Base-by-base conservation (phyloP, 345 rosid species). In the Hibiscus trionum region DNA sequence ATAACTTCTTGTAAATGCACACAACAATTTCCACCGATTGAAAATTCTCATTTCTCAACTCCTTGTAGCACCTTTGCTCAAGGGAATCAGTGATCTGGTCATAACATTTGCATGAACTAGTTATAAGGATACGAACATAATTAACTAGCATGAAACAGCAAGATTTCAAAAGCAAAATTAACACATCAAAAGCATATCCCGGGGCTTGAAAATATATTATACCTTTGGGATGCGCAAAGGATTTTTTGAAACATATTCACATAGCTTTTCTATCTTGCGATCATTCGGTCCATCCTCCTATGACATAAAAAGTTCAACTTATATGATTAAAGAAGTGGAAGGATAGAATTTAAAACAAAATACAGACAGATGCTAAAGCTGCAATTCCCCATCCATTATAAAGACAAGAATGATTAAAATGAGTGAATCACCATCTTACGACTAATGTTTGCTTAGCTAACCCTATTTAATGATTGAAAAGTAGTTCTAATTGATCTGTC, bases 61-160 rank as follows among this genome's bases (percentile, higher is more conserved):
- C 99, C 87, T 89, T 96, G 93, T 93, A 96, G 80, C 97, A 96
- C 83, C 93, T 91, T 82, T 96, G 97, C 82, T 96, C 99, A 16
- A 96, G 91, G 63, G 93, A 79, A 70, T 72, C 77, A 56, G 93
- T 83, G 75, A 96, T 96, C 99, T 96, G 95, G 39, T 63, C 74
- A 77, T 53, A 69, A 71, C 76, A 82, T 70, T 57, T 24, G 69
- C 73, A 70, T 17, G 59, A 61, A 76, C 50, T n/a, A 2, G 26
- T 50, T 37, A 49, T 59, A 35, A 66, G 44, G 53, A 62, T 1
- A 16, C 47, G 0, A 11, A 11, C 47, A 44, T 10, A 70, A 26
- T 26, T 12, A 46, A 39, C 56, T n/a, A 24, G 11, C 44, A 46
- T 72, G 35, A 58, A 9, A 21, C 21, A 10, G 17, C 59, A 60